A percentile compares a stretch with the other conserved stretches of the same genome.
phyloP scores from a whole-genome alignment of 2,329 filamentous ascomycete species.

The Xylaria sp. region DNA sequence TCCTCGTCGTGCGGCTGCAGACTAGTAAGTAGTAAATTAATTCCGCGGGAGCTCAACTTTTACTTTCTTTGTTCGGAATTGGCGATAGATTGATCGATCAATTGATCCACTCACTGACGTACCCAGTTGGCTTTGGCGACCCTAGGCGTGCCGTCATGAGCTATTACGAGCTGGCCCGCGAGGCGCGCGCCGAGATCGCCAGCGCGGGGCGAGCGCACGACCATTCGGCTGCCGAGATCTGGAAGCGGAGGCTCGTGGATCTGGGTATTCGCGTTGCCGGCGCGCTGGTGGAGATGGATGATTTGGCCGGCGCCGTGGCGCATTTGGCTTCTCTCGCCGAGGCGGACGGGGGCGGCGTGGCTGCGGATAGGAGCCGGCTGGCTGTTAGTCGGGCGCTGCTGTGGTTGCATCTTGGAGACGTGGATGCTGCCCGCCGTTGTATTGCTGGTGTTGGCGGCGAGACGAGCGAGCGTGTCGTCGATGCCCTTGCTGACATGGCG shows the following conservation, averaged over 20 bases:
- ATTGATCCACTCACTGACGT: not conserved
- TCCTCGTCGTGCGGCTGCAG: conserved; percentile 84
- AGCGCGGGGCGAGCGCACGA: conserved; percentile 58
- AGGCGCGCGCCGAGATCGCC: conserved; percentile 72
- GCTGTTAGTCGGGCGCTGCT: conserved; percentile 70
- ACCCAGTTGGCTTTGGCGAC: conserved; percentile 78
- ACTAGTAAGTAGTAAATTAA: conserved; percentile 64
- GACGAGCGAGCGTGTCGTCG: conserved; percentile 60
- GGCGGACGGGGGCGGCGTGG: conserved; percentile 48
- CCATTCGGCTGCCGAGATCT: conserved; percentile 68
- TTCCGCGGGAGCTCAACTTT: not conserved
- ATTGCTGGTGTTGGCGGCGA: conserved; percentile 48
- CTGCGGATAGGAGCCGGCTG: conserved; percentile 52
- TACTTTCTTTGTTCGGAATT: not conserved
- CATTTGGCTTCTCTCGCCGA: conserved; percentile 71
- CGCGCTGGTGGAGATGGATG: conserved; percentile 85
- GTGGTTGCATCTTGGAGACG: conserved; percentile 81
- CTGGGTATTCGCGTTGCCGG: conserved; percentile 75
- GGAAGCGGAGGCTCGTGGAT: conserved; percentile 78
- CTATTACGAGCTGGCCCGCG: conserved; percentile 86
- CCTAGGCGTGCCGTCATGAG: conserved; percentile 85
- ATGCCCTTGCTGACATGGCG: conserved; percentile 80
- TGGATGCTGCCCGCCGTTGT: conserved; percentile 70
- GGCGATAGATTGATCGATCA: too few relatives aligned
- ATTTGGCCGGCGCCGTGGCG: conserved; percentile 79